A percentile compares a stretch with the other conserved stretches of the same genome.
These are phyloP conservation scores for Elsinoe perseae DNA, from an alignment of 2,329 filamentous ascomycete species.

Conservation along the genomic window DNA sequence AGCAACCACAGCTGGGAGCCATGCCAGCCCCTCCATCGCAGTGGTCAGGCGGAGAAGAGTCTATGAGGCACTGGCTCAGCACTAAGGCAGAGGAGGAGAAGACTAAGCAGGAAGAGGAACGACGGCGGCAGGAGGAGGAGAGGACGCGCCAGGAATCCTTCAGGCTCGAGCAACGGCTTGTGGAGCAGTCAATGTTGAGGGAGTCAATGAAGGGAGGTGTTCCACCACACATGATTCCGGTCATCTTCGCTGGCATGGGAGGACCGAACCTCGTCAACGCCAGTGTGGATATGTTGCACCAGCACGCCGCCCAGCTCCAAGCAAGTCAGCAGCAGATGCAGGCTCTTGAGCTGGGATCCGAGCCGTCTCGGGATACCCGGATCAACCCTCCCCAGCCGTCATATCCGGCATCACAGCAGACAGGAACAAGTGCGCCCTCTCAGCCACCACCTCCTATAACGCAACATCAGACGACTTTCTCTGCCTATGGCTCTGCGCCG, in stretches of 20 bases:
- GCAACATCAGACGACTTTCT: constrained; percentile 33
- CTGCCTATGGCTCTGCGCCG: constrained; percentile 29
- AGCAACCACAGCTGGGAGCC: constrained; percentile 26
- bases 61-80: constrained; percentile 44
- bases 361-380: constrained; percentile 36
- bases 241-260: constrained; percentile 48
- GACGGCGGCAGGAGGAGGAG: constrained; percentile 48
- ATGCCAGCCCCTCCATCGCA: constrained; percentile 40
- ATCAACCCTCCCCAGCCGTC: constrained; percentile 32
- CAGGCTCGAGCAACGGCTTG: constrained; percentile 44
- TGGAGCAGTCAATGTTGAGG: constrained; percentile 46
- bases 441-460: constrained; percentile 27
- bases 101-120: constrained; percentile 48
- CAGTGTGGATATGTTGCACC: constrained; percentile 45
- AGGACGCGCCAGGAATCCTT: constrained; percentile 45
- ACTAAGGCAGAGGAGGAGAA: constrained; percentile 47
- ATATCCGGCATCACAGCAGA: constrained; percentile 24
- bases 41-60: constrained; percentile 46
- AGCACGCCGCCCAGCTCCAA: constrained; percentile 42
- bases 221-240: constrained; percentile 45
- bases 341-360: constrained; percentile 30
- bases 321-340: constrained; percentile 37
- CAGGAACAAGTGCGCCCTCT: constrained; percentile 17
- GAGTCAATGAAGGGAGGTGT: constrained; percentile 46
- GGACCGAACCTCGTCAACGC: constrained; percentile 41